A percentile compares a stretch with the other conserved stretches of the same genome.
These are phyloP conservation scores for Venturia carpophila DNA, from an alignment of 2,329 filamentous ascomycete genomes.

Conservation along the genomic window DNA sequence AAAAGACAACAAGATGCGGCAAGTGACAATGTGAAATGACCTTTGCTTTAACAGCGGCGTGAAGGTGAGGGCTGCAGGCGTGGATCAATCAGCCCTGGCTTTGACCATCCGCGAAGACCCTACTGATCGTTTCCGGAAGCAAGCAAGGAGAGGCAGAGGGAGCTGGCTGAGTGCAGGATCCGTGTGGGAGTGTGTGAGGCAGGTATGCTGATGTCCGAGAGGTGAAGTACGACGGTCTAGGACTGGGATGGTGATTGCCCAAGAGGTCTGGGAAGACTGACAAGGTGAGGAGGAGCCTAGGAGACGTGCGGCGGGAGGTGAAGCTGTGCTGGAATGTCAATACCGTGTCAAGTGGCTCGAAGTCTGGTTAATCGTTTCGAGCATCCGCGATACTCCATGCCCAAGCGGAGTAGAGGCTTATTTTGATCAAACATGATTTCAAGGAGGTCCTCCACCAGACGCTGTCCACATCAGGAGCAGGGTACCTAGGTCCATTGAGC, in stretches of 20 bases:
- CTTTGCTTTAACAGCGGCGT: not conserved
- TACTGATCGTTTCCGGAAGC: slow-evolving; percentile 9
- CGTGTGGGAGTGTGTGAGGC: not conserved
- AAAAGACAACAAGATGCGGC: slow-evolving; percentile 2
- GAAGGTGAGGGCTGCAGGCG: not conserved
- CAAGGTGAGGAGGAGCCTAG: not conserved
- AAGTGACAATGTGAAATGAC: not conserved
- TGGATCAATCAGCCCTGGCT: slow-evolving; percentile 8
- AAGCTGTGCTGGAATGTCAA: slow-evolving; percentile 5
- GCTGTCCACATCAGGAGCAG: slow-evolving; percentile 27
- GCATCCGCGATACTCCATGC: slow-evolving; percentile 28
- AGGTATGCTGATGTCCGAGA: slow-evolving; percentile 4
- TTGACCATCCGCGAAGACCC: not conserved
- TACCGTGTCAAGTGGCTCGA: not conserved
- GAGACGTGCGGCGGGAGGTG: not conserved
- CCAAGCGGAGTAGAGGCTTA: slow-evolving; percentile 25
- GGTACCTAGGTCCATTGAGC: not conserved
- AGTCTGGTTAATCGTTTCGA: slow-evolving; percentile 10
- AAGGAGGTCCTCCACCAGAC: slow-evolving; percentile 27
- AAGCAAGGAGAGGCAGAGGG: slow-evolving; percentile 5
- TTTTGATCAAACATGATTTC: slow-evolving; percentile 35
- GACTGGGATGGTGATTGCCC: no score
- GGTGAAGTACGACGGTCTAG: not conserved
- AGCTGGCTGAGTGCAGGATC: slow-evolving; percentile 1
- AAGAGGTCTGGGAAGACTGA: not conserved